Conservation (phyloP, 371 early-diverging fungal genomes). For the Mucor piriformis region DNA sequence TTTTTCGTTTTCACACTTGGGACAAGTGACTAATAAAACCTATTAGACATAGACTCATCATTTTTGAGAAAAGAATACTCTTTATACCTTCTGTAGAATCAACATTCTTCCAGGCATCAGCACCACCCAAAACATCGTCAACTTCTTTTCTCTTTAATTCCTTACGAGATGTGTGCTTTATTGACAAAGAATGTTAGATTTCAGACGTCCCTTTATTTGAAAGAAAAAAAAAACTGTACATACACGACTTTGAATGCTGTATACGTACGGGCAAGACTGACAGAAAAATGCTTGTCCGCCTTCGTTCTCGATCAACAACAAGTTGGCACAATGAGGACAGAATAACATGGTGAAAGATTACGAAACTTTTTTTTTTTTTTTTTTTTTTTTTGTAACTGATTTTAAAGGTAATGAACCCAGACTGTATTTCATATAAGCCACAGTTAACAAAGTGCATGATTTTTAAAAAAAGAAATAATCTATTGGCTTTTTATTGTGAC, state of each 20-base stretch:
- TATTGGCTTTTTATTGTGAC: background rate
- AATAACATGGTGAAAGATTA: slow-evolving; percentile 67
- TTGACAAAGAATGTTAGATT: background rate
- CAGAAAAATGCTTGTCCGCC: slow-evolving; percentile 80
- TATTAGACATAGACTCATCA: background rate
- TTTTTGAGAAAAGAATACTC: background rate
- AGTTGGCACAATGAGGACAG: slow-evolving; percentile 87
- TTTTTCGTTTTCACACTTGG: slow-evolving; percentile 85
- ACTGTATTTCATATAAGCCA: slow-evolving; percentile 3
- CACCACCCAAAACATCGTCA: slow-evolving; percentile 95
- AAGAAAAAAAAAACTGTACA: background rate
- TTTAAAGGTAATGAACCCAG: background rate
- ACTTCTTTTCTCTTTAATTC: slow-evolving; percentile 82
- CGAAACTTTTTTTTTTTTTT: background rate
- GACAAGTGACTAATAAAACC: slow-evolving; percentile 63
- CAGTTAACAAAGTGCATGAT: background rate
- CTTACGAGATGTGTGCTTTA: slow-evolving; percentile 58
- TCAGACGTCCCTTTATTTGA: background rate
- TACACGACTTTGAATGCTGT: slow-evolving; percentile 62
- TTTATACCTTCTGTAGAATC: slow-evolving; percentile 81
- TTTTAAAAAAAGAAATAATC: background rate
- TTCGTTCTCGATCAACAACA: slow-evolving; percentile 75
- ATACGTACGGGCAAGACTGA: slow-evolving; percentile 90
- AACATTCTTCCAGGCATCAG: slow-evolving; percentile 90
- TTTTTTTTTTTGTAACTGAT: slow-evolving; percentile 3